Evolutionary conservation across 495 filamentous ascomycete genomes (phyloP).

Genomic region (Staphylotrichum longicolle): DNA sequence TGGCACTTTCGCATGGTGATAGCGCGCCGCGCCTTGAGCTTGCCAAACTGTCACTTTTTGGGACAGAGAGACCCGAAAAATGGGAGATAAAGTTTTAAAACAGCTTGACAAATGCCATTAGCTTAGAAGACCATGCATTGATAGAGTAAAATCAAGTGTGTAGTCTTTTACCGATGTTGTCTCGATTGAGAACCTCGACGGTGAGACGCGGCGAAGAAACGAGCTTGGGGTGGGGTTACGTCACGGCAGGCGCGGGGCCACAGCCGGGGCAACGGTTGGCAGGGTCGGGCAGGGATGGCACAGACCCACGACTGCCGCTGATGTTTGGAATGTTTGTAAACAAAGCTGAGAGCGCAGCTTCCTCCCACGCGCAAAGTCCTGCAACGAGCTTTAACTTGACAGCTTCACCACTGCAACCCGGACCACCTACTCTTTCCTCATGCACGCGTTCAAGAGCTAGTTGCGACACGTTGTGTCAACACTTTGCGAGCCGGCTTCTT

Average conservation of each 20-base stretch:
- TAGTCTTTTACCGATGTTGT: too few relatives aligned
- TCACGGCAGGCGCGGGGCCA: slow-evolving; percentile 15
- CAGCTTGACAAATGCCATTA: too few relatives aligned
- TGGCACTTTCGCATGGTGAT: too few relatives aligned
- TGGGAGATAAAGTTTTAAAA: too few relatives aligned
- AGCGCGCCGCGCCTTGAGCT: too few relatives aligned
- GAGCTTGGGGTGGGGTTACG: slow-evolving; percentile 16
- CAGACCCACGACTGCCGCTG: slow-evolving; percentile 9
- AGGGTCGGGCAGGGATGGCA: slow-evolving; percentile 22
- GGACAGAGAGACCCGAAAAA: too few relatives aligned
- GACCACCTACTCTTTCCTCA: slow-evolving; percentile 18
- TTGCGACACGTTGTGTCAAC: slow-evolving; percentile 27
- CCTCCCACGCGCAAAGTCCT: slow-evolving; percentile 1
- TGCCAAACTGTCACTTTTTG: too few relatives aligned
- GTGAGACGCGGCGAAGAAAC: not conserved
- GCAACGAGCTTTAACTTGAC: slow-evolving; percentile 9
- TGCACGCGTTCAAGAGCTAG: slow-evolving; percentile 21
- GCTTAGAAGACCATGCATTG: too few relatives aligned
- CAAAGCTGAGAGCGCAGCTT: slow-evolving; percentile 11
- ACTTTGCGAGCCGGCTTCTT: slow-evolving; percentile 3
- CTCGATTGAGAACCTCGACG: slow-evolving; percentile 14
- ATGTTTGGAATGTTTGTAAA: slow-evolving; percentile 29
- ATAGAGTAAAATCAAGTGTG: too few relatives aligned
- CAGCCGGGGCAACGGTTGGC: slow-evolving; percentile 23
- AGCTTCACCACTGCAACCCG: slow-evolving; percentile 17